A percentile compares a stretch with the other conserved stretches of the same genome.
phyloP scores from a whole-genome alignment of 257 asterid species.

The Solanum peruvianum region DNA sequence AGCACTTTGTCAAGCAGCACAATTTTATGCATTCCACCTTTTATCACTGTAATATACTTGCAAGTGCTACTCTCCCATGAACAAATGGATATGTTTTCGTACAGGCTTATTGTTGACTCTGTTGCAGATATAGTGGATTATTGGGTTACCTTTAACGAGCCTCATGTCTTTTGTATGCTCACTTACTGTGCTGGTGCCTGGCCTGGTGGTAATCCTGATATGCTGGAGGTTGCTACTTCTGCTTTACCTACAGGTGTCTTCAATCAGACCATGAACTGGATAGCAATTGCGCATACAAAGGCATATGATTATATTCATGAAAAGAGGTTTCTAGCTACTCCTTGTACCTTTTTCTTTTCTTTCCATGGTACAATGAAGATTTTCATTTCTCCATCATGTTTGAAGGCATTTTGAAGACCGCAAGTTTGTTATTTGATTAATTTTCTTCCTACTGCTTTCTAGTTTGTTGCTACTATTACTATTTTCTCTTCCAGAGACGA shows the following conservation, averaged over 20 bases:
- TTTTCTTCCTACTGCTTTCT: background rate
- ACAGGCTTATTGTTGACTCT: constrained; percentile 77
- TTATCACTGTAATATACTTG: background rate
- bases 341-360: background rate
- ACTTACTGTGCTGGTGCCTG: constrained; percentile 96
- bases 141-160: constrained; percentile 95
- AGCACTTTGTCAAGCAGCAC: background rate
- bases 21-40: background rate
- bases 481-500: background rate
- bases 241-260: constrained; percentile 87
- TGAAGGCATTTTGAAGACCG: background rate
- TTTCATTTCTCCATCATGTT: background rate
- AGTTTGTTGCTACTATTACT: background rate
- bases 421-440: background rate
- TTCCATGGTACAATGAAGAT: background rate
- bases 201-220: constrained; percentile 99
- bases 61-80: background rate
- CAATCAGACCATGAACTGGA: constrained; percentile 83
- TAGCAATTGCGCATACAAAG: constrained; percentile 67
- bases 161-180: constrained; percentile 83
- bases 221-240: constrained; percentile 90
- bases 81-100: background rate
- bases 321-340: constrained; percentile 39
- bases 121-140: constrained; percentile 81
- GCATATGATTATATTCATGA: constrained; percentile 84